phyloP scores from a whole-genome alignment of 257 asterid genomes.

The Solanum sitiens region DNA sequence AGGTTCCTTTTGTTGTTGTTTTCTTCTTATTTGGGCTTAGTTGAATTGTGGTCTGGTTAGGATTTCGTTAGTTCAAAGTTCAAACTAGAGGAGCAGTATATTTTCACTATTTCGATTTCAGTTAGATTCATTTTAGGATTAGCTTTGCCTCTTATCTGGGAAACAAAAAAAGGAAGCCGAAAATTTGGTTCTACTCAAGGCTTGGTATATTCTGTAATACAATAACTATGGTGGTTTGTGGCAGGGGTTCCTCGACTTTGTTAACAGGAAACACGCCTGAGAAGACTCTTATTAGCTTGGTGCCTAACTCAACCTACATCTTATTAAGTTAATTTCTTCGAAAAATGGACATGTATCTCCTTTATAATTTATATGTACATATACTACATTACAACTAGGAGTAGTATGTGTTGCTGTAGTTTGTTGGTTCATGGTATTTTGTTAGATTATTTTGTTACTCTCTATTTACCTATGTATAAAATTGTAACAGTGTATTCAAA shows the following conservation, averaged over 20 bases:
- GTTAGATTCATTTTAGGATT: background rate
- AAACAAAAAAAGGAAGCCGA: too few species aligned
- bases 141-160: background rate
- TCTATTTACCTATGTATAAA: background rate
- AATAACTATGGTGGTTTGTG: background rate
- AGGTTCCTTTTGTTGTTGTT: background rate
- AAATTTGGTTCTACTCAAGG: background rate
- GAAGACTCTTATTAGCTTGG: background rate
- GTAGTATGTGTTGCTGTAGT: background rate
- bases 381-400: background rate
- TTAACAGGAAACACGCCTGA: constrained; percentile 18
- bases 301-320: background rate
- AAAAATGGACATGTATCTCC: background rate
- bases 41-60: background rate
- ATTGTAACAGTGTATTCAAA: background rate
- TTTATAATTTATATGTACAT: background rate
- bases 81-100: background rate
- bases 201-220: background rate
- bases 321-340: background rate
- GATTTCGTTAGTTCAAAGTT: background rate
- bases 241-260: constrained; percentile 72
- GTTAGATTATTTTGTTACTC: background rate
- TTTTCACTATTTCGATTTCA: background rate
- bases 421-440: background rate
- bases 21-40: background rate